Conservation (phyloP, 805 yeast species). For the Lachancea sp. region DNA sequence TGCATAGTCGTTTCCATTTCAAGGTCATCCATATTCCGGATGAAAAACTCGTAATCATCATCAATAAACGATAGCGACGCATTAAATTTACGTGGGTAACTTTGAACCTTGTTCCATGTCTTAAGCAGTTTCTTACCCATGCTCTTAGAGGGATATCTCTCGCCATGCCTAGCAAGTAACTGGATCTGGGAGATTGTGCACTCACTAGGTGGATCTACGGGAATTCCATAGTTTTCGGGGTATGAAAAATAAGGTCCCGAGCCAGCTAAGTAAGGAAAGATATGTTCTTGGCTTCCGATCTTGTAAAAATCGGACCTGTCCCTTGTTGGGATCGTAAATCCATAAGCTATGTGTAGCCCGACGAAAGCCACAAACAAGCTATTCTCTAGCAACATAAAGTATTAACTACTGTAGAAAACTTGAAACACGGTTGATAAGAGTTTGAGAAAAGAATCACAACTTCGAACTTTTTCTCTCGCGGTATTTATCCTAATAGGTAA, state of each 20-base stretch:
- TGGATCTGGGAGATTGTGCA: conserved; percentile 63
- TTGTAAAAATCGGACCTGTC: neutral
- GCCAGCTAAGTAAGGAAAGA: conserved; percentile 48
- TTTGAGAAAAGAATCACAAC: no score
- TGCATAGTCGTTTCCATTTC: conserved; percentile 37
- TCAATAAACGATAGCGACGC: conserved; percentile 52
- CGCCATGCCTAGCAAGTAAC: conserved; percentile 71
- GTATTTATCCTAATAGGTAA: no score
- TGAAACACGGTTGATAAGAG: no score
- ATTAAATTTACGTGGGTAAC: conserved; percentile 32
- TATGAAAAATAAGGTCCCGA: conserved; percentile 49
- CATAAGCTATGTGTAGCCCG: neutral
- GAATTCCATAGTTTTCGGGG: conserved; percentile 46
- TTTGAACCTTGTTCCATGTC: conserved; percentile 15
- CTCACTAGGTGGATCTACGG: conserved; percentile 39
- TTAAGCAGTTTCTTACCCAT: conserved; percentile 35
- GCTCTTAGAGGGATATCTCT: conserved; percentile 57
- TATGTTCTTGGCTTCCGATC: conserved; percentile 24
- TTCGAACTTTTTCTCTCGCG: no score
- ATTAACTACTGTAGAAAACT: no score
- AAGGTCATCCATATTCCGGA: conserved; percentile 34
- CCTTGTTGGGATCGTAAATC: neutral
- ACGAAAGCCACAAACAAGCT: neutral
- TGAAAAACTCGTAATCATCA: conserved; percentile 46
- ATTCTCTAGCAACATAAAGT: no score